Evolutionary conservation across 176 grass and related monocot genomes (phyloP), one percentile per base, ranked within the genome.

Genomic region (Carex myosuroides): DNA sequence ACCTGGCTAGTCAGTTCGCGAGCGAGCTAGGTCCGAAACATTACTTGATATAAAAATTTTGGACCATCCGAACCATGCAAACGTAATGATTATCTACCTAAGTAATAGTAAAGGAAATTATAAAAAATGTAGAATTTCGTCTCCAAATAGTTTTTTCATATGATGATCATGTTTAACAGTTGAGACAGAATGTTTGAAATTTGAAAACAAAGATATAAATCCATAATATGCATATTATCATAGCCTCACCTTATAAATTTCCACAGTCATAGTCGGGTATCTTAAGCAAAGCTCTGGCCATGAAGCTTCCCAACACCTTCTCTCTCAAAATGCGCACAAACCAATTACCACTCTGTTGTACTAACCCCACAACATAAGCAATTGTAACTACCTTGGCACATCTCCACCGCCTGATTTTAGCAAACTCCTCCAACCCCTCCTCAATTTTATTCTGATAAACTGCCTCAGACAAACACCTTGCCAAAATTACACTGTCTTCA

Each of bases 401-500:
- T 81, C 94, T 92, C 92, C 92, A 94, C 76, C 88, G 88, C 52
- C 92, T 88, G 11, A 81, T 82, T 24, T 66, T 6, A 1, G 76
- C 87, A 55, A 90, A 94, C 85, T 84, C 64, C 39, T 81, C 48
- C 57, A 97, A 39, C 0, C 46, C 83, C 24, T 64, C 70, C 70
- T 91, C 52, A 17, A 97, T 71, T 77, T 82, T 75, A 7, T n/a
- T 37, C 14, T 50, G 60, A 3, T 81, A 10, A 8, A 92, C 10
- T 9, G 85, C 90, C 20, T 94, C 79, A 24, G 87, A 59, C 18
- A 94, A 87, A 81, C 88, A 97, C 6, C 85, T 74, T 2, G 90
- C 83, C 0, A 94, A 46, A 58, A 88, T 50, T 71, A 97, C 64
- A 48, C 67, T 85, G 66, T 97, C 94, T 87, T 97, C 92, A 22